Conservation (phyloP, 352 stramenopile genomes). For the Plasmopara viticola region DNA sequence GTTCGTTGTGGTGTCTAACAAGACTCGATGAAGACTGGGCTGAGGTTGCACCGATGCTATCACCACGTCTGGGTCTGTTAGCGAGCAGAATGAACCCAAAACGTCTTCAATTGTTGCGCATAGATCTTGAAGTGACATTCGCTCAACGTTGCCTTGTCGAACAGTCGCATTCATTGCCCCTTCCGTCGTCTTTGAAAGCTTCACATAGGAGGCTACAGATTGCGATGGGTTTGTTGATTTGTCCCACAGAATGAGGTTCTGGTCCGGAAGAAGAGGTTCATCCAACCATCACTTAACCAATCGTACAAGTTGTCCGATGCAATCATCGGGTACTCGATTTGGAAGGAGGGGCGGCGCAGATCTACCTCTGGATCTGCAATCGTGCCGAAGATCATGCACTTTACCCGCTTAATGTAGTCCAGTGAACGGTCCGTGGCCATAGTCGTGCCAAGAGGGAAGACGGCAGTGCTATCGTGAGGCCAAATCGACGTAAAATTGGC, state of each 20-base stretch:
- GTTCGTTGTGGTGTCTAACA: neutral
- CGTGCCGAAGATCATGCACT: neutral
- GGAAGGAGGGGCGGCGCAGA: neutral
- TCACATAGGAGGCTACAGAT: too few relatives aligned
- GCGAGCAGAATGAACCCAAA: too few relatives aligned
- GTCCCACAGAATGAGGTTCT: neutral
- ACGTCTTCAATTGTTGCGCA: too few relatives aligned
- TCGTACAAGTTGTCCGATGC: neutral
- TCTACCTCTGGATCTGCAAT: neutral
- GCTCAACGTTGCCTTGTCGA: too few relatives aligned
- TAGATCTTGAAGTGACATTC: too few relatives aligned
- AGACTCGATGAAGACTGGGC: conserved; percentile 1
- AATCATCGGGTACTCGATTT: neutral
- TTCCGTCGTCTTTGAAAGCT: too few relatives aligned
- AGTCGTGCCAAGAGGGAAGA: neutral
- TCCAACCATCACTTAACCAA: neutral
- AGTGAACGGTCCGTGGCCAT: too few relatives aligned
- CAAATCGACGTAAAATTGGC: too few relatives aligned
- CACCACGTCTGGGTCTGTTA: neutral
- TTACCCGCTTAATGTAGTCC: too few relatives aligned
- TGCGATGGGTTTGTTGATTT: too few relatives aligned
- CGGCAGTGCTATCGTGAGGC: neutral
- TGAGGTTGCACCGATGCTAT: neutral
- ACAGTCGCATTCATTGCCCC: too few relatives aligned
- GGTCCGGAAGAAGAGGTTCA: neutral